Conservation (phyloP, 352 stramenopile genomes). For the Globisporangium nagaii region DNA sequence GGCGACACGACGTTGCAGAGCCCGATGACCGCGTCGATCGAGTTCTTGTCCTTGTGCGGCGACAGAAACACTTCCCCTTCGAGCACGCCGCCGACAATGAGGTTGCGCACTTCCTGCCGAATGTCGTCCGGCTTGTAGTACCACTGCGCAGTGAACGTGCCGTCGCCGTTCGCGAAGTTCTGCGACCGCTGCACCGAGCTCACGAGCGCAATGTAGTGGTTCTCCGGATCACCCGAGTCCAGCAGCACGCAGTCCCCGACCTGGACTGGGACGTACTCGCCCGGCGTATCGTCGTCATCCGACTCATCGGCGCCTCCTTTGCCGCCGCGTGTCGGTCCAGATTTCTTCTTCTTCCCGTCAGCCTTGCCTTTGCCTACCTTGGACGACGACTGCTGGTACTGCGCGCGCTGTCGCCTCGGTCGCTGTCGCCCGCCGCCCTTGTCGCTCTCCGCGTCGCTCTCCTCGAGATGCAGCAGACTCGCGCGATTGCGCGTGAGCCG, state of each 20-base stretch:
- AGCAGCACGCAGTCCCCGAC: slow-evolving; percentile 76
- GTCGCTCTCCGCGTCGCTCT: slow-evolving; percentile 10
- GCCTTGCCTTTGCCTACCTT: neutral
- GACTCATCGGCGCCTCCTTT: slow-evolving; percentile 11
- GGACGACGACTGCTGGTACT: neutral
- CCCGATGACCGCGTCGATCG: slow-evolving; percentile 68
- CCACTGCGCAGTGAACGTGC: slow-evolving; percentile 75
- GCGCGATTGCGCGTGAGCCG: neutral
- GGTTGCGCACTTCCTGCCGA: slow-evolving; percentile 46
- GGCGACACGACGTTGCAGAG: slow-evolving; percentile 71
- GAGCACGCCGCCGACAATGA: slow-evolving; percentile 52
- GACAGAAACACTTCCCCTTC: slow-evolving; percentile 80
- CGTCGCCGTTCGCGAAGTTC: slow-evolving; percentile 30
- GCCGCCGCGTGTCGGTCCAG: neutral
- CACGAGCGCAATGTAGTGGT: slow-evolving; percentile 72
- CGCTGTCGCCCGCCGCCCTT: neutral
- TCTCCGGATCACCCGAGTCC: slow-evolving; percentile 58
- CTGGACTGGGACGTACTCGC: slow-evolving; percentile 59
- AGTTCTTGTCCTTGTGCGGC: slow-evolving; percentile 81
- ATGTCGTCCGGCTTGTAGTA: slow-evolving; percentile 83
- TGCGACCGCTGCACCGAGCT: slow-evolving; percentile 65
- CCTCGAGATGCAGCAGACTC: slow-evolving; percentile 1
- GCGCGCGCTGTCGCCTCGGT: neutral
- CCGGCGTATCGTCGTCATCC: slow-evolving; percentile 41
- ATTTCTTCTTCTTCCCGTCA: neutral